Conservation (phyloP, 2,329 filamentous ascomycete genomes). For the Xylaria sp. region DNA sequence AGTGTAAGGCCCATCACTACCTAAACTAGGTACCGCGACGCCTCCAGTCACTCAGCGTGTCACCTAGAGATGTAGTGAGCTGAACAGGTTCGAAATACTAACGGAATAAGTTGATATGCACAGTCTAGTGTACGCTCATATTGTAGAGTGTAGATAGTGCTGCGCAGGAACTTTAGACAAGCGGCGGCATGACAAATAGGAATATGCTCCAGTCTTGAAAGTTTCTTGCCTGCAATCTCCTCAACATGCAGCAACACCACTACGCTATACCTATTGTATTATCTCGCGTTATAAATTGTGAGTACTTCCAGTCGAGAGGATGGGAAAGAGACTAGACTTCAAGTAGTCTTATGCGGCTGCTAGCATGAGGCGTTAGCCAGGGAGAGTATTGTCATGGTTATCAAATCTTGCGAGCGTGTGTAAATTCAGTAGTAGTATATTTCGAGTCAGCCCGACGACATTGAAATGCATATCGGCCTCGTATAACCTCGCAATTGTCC, state of each 20-base stretch:
- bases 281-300: neutral
- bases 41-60: neutral
- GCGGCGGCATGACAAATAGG: conserved; percentile 2
- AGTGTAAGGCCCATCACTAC: neutral
- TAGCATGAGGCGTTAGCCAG: too few relatives aligned
- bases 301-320: too few relatives aligned
- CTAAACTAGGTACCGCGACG: too few relatives aligned
- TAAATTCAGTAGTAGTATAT: neutral
- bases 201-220: neutral
- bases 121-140: neutral
- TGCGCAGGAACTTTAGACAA: neutral
- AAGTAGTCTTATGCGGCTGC: neutral
- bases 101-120: neutral
- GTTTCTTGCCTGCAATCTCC: neutral
- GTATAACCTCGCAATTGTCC: neutral
- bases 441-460: neutral
- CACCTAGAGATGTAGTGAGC: neutral
- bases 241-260: neutral
- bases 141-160: neutral
- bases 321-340: neutral
- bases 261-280: neutral
- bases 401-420: too few relatives aligned
- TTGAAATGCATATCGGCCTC: neutral
- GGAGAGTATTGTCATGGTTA: too few relatives aligned
- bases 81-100: neutral